These are phyloP conservation scores for Fusarium virguliforme DNA, from an alignment of 2,329 filamentous ascomycete genomes.

Conservation along the genomic window DNA sequence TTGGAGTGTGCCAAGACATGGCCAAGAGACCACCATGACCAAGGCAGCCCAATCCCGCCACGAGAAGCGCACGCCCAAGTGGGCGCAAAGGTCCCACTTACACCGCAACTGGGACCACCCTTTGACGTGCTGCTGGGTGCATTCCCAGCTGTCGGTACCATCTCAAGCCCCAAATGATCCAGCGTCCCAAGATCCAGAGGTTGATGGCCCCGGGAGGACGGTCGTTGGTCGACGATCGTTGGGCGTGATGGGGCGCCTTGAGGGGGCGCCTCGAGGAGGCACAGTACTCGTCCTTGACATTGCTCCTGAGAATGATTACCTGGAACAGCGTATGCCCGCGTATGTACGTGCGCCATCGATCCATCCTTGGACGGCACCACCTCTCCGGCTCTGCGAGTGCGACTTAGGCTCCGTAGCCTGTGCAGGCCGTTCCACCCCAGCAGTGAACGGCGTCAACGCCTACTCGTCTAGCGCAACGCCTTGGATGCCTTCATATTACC, in stretches of 20 bases:
- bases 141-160: constrained; percentile 50
- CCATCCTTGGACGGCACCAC: constrained; percentile 25
- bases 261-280: constrained; percentile 10
- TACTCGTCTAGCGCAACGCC: constrained; percentile 50
- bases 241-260: constrained; percentile 18
- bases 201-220: constrained; percentile 40
- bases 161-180: constrained; percentile 25
- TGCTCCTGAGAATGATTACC: neutral
- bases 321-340: neutral
- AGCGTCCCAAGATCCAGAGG: constrained; percentile 24
- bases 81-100: constrained; percentile 38
- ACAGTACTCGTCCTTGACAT: constrained; percentile 8
- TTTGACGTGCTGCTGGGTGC: constrained; percentile 43
- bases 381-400: constrained; percentile 33
- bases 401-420: constrained; percentile 32
- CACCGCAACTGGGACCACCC: constrained; percentile 42
- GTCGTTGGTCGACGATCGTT: constrained; percentile 29
- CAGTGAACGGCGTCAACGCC: constrained; percentile 51
- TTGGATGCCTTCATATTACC: constrained; percentile 53
- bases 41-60: constrained; percentile 21
- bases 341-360: constrained; percentile 14
- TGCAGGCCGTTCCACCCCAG: constrained; percentile 46
- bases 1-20: constrained; percentile 16
- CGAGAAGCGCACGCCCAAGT: constrained; percentile 6
- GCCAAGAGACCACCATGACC: constrained; percentile 25